Evolutionary conservation across 1,139 yeast genomes (phyloP).

Genomic region (Hyphopichia khmerensis): DNA sequence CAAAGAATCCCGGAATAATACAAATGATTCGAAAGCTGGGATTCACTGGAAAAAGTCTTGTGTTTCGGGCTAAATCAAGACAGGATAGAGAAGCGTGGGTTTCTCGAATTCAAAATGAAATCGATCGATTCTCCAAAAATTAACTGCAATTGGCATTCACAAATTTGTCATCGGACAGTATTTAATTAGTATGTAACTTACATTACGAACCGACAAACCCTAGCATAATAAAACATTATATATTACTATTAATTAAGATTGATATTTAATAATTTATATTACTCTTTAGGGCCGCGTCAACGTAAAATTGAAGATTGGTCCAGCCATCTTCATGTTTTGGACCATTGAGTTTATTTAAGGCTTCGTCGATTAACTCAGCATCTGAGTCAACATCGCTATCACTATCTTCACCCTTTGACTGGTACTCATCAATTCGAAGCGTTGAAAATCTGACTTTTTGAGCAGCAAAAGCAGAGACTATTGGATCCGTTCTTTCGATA

Average conservation of each 20-base stretch:
- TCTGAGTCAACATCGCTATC: slow-evolving; percentile 2
- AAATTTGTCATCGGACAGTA: not conserved
- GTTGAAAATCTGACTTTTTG: not conserved
- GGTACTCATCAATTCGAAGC: not conserved
- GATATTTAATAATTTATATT: too few relatives aligned
- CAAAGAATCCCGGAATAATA: slow-evolving; percentile 42
- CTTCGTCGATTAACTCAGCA: slow-evolving; percentile 1
- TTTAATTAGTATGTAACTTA: too few relatives aligned
- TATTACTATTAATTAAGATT: not conserved
- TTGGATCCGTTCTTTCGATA: not conserved
- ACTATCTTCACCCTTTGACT: not conserved
- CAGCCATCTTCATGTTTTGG: slow-evolving; percentile 1
- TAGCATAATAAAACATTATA: not conserved
- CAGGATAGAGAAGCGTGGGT: slow-evolving; percentile 89
- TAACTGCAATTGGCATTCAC: not conserved
- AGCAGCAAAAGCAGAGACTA: not conserved
- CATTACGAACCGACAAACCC: not conserved
- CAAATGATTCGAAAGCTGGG: slow-evolving; percentile 57
- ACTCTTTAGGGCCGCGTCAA: slow-evolving; percentile 1
- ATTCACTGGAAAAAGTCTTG: slow-evolving; percentile 63
- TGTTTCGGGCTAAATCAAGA: slow-evolving; percentile 78
- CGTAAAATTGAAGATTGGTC: slow-evolving; percentile 1
- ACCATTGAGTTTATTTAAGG: not conserved
- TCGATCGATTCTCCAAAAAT: slow-evolving; percentile 49
- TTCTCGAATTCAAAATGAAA: slow-evolving; percentile 56